Conservation (phyloP, 306 rosid species). For the Vigna unguiculata region DNA sequence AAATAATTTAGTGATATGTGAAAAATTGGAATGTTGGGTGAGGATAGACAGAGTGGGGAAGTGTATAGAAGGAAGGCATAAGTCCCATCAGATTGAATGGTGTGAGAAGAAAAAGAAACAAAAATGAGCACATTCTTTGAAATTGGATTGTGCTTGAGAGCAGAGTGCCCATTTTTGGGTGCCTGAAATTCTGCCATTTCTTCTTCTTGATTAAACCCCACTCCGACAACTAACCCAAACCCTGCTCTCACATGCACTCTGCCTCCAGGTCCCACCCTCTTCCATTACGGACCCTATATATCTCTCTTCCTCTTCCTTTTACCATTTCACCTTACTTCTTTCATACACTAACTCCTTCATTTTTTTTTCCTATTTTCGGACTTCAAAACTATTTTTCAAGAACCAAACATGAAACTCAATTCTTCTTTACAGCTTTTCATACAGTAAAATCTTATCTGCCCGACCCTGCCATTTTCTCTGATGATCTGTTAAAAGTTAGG, state of each 20-base stretch:
- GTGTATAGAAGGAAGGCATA: too few species aligned
- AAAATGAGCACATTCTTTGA: constrained; percentile 18
- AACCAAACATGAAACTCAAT: constrained; percentile 12
- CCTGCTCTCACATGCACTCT: constrained; percentile 29
- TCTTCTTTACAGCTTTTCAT: constrained; percentile 37
- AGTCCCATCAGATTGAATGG: background rate
- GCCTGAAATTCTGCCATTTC: constrained; percentile 34
- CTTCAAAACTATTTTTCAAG: background rate
- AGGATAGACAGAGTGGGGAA: too few species aligned
- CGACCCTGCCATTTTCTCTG: constrained; percentile 25
- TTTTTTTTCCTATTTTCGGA: background rate
- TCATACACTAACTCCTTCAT: background rate
- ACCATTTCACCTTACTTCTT: background rate
- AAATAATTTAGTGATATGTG: too few species aligned
- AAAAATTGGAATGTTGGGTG: too few species aligned
- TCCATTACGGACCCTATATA: too few species aligned
- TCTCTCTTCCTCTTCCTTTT: background rate
- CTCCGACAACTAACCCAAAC: constrained; percentile 27
- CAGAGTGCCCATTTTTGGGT: constrained; percentile 36
- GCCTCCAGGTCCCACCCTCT: constrained; percentile 11
- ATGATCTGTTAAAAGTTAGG: constrained; percentile 20
- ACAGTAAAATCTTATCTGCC: constrained; percentile 13
- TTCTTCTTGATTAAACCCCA: constrained; percentile 12
- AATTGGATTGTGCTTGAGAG: constrained; percentile 31
- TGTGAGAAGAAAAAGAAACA: background rate